phyloP scores from a whole-genome alignment of 2,329 filamentous ascomycete species.

The Colletotrichum cereale region DNA sequence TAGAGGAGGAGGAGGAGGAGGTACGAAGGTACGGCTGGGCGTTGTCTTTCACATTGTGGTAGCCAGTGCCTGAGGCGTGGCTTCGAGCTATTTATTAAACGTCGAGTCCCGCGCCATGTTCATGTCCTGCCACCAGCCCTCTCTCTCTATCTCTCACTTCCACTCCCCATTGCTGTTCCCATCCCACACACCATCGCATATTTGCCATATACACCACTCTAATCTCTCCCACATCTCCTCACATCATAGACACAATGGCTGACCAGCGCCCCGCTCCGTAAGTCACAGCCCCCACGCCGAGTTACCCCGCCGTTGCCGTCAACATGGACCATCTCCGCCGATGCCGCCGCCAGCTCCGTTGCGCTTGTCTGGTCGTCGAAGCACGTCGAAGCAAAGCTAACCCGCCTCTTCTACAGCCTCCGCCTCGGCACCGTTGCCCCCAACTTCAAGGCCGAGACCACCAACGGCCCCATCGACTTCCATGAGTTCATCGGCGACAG shows the following conservation, averaged over 20 bases:
- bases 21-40: constrained; percentile 1
- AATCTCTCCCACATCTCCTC: background rate
- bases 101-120: constrained; percentile 22
- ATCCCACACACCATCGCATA: background rate
- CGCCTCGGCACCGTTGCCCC: constrained; percentile 77
- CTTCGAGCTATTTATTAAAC: constrained; percentile 34
- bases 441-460: constrained; percentile 88
- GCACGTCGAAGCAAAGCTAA: constrained; percentile 3
- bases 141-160: background rate
- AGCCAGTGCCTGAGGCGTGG: constrained; percentile 9
- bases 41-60: constrained; percentile 1
- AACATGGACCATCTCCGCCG: background rate
- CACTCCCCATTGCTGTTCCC: background rate
- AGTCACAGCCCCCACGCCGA: constrained; percentile 23
- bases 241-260: constrained; percentile 40
- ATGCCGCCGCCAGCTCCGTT: background rate
- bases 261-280: constrained; percentile 42
- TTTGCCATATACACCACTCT: background rate
- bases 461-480: constrained; percentile 82
- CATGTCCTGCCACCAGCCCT: background rate
- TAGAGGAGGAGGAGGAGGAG: background rate
- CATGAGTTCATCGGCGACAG: constrained; percentile 83
- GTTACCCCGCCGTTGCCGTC: constrained; percentile 2
- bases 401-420: constrained; percentile 57
- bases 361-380: background rate